phyloP scores from a whole-genome alignment of 176 grass and related monocot species.

The Secale cereale region DNA sequence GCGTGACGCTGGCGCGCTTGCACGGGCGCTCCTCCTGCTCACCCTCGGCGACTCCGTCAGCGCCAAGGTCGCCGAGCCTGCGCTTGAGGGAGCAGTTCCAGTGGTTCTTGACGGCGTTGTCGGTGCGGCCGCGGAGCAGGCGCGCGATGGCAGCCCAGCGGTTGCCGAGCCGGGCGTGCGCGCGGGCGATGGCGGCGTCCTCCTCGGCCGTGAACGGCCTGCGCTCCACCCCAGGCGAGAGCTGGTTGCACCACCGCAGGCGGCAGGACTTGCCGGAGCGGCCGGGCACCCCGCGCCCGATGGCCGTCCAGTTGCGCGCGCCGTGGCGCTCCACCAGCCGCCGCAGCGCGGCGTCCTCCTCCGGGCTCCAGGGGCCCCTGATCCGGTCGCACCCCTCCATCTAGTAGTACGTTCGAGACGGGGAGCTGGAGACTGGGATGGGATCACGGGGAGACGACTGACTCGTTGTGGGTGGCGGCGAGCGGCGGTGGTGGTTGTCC shows the following conservation, averaged over 20 bases:
- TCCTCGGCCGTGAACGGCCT: constrained; percentile 81
- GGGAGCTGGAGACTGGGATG: neutral
- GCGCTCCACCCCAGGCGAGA: constrained; percentile 89
- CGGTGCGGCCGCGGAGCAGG: constrained; percentile 72
- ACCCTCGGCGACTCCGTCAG: neutral
- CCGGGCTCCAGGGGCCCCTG: constrained; percentile 79
- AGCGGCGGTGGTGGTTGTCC: neutral
- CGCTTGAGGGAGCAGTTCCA: constrained; percentile 99
- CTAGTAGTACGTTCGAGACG: too few relatives aligned
- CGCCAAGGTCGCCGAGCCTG: neutral
- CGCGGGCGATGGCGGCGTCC: constrained; percentile 62
- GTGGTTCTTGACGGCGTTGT: constrained; percentile 99
- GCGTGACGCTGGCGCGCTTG: constrained; percentile 49
- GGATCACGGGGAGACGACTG: neutral
- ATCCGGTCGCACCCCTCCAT: constrained; percentile 43
- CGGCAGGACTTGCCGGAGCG: constrained; percentile 90
- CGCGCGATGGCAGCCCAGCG: constrained; percentile 97
- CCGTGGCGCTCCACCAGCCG: constrained; percentile 72
- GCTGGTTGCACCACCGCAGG: constrained; percentile 94
- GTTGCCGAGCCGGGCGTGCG: constrained; percentile 65
- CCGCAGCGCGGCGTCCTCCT: constrained; percentile 83
- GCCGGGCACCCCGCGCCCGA: constrained; percentile 65
- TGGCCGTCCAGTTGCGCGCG: constrained; percentile 88
- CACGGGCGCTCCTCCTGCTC: constrained; percentile 1
- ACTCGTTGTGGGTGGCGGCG: neutral